Percentiles rank a stretch among this genome's conserved stretches.
phyloP scores from a whole-genome alignment of 2,329 filamentous ascomycete genomes.

The Talaromyces sp. region DNA sequence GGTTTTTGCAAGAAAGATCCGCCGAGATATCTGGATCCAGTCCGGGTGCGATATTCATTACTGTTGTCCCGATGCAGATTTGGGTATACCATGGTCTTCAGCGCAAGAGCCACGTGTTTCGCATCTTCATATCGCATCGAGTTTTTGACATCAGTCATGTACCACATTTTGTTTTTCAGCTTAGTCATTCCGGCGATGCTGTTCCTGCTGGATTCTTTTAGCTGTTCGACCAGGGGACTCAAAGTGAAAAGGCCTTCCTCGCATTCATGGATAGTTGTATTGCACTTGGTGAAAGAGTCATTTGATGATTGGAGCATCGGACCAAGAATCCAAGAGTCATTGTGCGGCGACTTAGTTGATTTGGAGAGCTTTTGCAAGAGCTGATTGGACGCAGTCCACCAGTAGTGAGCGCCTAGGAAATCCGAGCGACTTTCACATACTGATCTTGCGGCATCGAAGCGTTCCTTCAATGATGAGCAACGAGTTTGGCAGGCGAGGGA shows the following conservation, averaged over 20 bases:
- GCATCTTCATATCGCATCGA: conserved; percentile 85
- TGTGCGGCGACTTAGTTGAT: conserved; percentile 50
- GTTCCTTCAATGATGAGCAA: conserved; percentile 31
- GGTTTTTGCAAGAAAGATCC: conserved; percentile 69
- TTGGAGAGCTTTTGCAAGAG: conserved; percentile 59
- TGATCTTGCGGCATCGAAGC: conserved; percentile 64
- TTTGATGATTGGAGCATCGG: conserved; percentile 63
- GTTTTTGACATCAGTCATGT: conserved; percentile 86
- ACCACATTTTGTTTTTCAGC: conserved; percentile 97
- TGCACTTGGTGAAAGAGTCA: conserved; percentile 32
- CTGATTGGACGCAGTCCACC: conserved; percentile 77
- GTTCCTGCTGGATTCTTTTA: conserved; percentile 68
- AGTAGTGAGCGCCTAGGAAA: conserved; percentile 78
- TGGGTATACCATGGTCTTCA: conserved; percentile 80
- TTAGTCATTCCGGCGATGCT: conserved; percentile 71
- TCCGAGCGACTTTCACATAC: conserved; percentile 76
- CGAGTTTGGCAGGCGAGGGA: conserved; percentile 14
- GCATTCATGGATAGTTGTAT: conserved; percentile 34
- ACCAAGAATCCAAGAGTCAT: conserved; percentile 66
- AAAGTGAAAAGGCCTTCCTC: conserved; percentile 65
- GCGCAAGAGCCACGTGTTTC: conserved; percentile 75
- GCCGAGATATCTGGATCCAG: conserved; percentile 46
- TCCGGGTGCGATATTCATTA: conserved; percentile 37
- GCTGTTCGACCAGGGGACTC: conserved; percentile 74
- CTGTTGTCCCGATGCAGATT: conserved; percentile 26